These are phyloP conservation scores for Pestalotiopsis sp. DNA, from an alignment of 2,329 filamentous ascomycete genomes.

Conservation along the genomic window DNA sequence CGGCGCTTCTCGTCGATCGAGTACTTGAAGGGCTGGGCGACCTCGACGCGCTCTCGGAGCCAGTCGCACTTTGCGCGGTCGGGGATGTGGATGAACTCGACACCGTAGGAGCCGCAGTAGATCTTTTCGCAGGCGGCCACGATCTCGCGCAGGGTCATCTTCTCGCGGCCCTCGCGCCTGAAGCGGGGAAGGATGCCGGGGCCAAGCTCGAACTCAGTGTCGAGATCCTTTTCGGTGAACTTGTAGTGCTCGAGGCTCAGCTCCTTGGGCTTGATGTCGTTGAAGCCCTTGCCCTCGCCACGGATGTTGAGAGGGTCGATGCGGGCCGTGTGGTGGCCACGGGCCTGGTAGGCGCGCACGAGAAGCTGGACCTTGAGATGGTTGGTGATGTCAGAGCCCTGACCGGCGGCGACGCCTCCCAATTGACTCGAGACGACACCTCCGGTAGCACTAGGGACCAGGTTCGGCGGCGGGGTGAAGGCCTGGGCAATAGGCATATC, in stretches of 20 bases:
- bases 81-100: slow-evolving; percentile 99
- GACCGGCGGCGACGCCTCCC: slow-evolving; percentile 49
- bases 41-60: slow-evolving; percentile 92
- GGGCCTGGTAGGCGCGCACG: slow-evolving; percentile 95
- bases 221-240: slow-evolving; percentile 92
- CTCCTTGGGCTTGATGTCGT: slow-evolving; percentile 88
- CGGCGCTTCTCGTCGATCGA: slow-evolving; percentile 97
- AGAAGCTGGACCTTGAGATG: slow-evolving; percentile 98
- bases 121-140: slow-evolving; percentile 90
- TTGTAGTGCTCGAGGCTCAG: slow-evolving; percentile 91
- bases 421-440: slow-evolving; percentile 72
- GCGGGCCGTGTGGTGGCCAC: slow-evolving; percentile 97
- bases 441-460: slow-evolving; percentile 81
- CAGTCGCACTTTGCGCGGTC: slow-evolving; percentile 98
- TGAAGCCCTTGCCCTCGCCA: slow-evolving; percentile 80
- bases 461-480: slow-evolving; percentile 91
- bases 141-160: slow-evolving; percentile 97
- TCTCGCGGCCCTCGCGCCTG: slow-evolving; percentile 83
- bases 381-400: slow-evolving; percentile 85
- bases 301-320: slow-evolving; percentile 96
- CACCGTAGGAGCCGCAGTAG: slow-evolving; percentile 96
- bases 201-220: slow-evolving; percentile 87
- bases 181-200: slow-evolving; percentile 95
- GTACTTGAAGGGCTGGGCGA: slow-evolving; percentile 94
- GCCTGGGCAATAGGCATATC: slow-evolving; percentile 97